These are phyloP conservation scores for Elsinoe australis DNA, from an alignment of 2,329 filamentous ascomycete species.

Conservation along the genomic window DNA sequence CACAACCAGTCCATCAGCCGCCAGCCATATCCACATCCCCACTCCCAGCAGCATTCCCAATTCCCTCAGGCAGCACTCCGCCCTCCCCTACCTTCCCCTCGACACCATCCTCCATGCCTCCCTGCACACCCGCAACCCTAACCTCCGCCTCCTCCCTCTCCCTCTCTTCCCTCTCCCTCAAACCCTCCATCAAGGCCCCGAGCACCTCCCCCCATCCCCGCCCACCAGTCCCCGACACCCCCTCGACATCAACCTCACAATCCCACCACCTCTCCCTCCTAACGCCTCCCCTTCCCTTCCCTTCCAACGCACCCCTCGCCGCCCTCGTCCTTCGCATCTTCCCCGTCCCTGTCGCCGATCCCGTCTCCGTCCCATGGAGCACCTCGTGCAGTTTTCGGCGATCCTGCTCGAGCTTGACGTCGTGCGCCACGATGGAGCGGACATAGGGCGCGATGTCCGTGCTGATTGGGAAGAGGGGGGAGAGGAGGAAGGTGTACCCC, in stretches of 20 bases:
- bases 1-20: no score
- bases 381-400: constrained; percentile 53
- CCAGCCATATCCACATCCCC: no score
- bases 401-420: constrained; percentile 61
- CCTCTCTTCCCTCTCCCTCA: background rate
- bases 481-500: constrained; percentile 11
- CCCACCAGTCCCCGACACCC: background rate
- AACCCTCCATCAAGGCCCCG: background rate
- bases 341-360: constrained; percentile 10
- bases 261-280: constrained; percentile 27
- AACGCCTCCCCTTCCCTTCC: constrained; percentile 28
- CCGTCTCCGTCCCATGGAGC: constrained; percentile 24
- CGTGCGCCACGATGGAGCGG: constrained; percentile 73
- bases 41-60: background rate
- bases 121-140: background rate
- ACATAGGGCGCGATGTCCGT: constrained; percentile 84
- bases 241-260: constrained; percentile 1
- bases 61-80: background rate
- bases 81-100: background rate
- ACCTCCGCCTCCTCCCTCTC: constrained; percentile 1
- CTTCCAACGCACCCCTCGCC: constrained; percentile 69
- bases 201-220: background rate
- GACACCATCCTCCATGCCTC: background rate
- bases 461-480: constrained; percentile 41
- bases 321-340: constrained; percentile 57